Conservation (phyloP, 2,329 filamentous ascomycete species). For the Aspergillus cejpii region DNA sequence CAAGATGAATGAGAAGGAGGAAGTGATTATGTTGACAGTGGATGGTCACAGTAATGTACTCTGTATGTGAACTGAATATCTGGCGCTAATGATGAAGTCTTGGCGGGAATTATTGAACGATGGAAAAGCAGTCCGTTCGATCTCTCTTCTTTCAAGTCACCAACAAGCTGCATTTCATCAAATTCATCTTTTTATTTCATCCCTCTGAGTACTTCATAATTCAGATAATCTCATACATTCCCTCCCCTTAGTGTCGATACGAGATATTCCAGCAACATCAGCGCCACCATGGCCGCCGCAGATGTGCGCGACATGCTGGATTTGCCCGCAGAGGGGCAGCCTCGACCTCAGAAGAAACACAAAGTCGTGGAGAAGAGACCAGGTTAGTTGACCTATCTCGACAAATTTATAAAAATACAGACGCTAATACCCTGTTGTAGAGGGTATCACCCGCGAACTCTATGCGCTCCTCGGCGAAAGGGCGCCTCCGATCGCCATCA, state of each 20-base stretch:
- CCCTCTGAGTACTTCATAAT: neutral
- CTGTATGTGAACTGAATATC: slow-evolving; percentile 16
- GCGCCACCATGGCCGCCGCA: slow-evolving; percentile 58
- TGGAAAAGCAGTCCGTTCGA: neutral
- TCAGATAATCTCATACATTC: neutral
- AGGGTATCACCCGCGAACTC: slow-evolving; percentile 48
- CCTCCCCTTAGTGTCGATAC: neutral
- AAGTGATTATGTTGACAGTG: slow-evolving; percentile 4
- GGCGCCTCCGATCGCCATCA: slow-evolving; percentile 48
- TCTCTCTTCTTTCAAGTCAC: neutral
- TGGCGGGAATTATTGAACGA: slow-evolving; percentile 18
- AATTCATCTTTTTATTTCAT: neutral
- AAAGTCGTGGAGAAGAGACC: slow-evolving; percentile 57
- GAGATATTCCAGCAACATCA: neutral
- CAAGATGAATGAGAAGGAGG: neutral
- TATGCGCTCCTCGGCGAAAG: slow-evolving; percentile 47
- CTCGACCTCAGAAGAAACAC: slow-evolving; percentile 65
- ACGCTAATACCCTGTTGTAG: slow-evolving; percentile 19
- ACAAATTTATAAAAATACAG: neutral
- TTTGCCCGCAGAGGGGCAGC: slow-evolving; percentile 57
- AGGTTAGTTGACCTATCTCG: slow-evolving; percentile 35
- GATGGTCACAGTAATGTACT: neutral
- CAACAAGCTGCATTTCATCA: neutral
- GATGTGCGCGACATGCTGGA: slow-evolving; percentile 87
- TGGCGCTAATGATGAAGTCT: slow-evolving; percentile 20